Conservation (phyloP, 768 basidiomycete genomes). For the Tremella fuciformis region DNA sequence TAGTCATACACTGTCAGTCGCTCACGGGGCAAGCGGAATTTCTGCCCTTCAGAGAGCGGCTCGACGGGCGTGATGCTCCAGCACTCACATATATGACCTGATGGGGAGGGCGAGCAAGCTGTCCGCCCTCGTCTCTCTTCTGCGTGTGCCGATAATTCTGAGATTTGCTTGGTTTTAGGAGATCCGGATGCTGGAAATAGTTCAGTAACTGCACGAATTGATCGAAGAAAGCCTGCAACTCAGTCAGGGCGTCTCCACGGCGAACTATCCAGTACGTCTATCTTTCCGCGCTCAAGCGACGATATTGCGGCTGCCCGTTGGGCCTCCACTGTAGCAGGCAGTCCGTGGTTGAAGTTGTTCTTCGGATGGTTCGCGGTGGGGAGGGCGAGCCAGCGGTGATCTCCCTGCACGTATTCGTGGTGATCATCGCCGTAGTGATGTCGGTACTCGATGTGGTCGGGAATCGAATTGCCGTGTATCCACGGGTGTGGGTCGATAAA, state of each 20-base stretch:
- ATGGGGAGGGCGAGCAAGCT: background rate
- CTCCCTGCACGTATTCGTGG: background rate
- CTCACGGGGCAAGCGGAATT: slow-evolving; percentile 1
- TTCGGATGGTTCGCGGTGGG: background rate
- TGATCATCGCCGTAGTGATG: background rate
- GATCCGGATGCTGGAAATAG: slow-evolving; percentile 3
- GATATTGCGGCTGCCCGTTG: too few species aligned
- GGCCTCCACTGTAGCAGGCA: too few species aligned
- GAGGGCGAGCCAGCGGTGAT: background rate
- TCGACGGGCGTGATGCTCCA: background rate
- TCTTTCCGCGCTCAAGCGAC: too few species aligned
- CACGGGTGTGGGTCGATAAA: background rate
- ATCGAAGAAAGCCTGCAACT: slow-evolving; percentile 3
- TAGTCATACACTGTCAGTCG: background rate
- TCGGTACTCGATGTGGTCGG: background rate
- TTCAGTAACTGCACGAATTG: background rate
- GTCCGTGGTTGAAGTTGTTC: too few species aligned
- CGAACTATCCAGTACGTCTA: too few species aligned
- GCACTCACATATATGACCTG: slow-evolving; percentile 3
- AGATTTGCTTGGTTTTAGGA: background rate
- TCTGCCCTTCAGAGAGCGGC: background rate
- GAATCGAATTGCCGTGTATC: background rate
- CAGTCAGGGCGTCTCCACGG: background rate
- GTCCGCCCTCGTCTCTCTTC: background rate
- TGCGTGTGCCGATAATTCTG: background rate